Percentiles rank a stretch among this genome's conserved stretches.
Conservation (phyloP, 1,284 basidiomycete genomes). For the Pisolithus thermaeus region DNA sequence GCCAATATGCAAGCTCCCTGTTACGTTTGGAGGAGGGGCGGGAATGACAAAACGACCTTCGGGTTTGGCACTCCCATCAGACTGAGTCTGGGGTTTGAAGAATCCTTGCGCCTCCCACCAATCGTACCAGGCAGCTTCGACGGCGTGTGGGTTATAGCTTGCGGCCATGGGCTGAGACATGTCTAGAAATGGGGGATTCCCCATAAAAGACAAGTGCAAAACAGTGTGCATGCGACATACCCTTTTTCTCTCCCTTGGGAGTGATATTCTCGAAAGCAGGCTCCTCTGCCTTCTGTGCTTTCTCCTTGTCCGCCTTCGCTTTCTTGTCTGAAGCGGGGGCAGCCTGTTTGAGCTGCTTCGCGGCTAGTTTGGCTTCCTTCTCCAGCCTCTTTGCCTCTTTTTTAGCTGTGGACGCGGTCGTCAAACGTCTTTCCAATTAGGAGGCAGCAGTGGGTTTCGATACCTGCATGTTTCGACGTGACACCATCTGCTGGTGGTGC, state of each 20-base stretch:
- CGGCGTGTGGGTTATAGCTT: slow-evolving; percentile 92
- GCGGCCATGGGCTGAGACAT: slow-evolving; percentile 82
- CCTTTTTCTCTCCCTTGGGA: slow-evolving; percentile 87
- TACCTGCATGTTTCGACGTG: slow-evolving; percentile 33
- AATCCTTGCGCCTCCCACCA: slow-evolving; percentile 94
- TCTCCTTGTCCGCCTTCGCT: slow-evolving; percentile 71
- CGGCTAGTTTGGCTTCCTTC: slow-evolving; percentile 75
- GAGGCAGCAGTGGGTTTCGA: background rate
- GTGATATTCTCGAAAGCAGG: slow-evolving; percentile 80
- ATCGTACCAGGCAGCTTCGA: slow-evolving; percentile 97
- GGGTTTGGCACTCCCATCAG: slow-evolving; percentile 51
- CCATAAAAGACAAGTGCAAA: slow-evolving; percentile 1
- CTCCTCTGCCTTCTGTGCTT: slow-evolving; percentile 68
- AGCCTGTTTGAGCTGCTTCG: slow-evolving; percentile 62
- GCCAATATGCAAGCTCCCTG: slow-evolving; percentile 94
- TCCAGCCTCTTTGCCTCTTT: slow-evolving; percentile 71
- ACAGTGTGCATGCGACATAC: slow-evolving; percentile 32
- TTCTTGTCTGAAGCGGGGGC: slow-evolving; percentile 53
- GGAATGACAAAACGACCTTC: slow-evolving; percentile 85
- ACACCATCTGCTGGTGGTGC: slow-evolving; percentile 10
- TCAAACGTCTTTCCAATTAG: slow-evolving; percentile 3
- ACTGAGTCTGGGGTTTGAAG: slow-evolving; percentile 75
- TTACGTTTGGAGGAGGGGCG: slow-evolving; percentile 97
- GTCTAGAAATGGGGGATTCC: slow-evolving; percentile 46
- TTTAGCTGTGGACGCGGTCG: slow-evolving; percentile 39